Percentiles rank a stretch among this genome's conserved stretches.
These are phyloP conservation scores for Ceratobasidium theobromae DNA, from an alignment of 1,284 basidiomycete genomes.

Conservation along the genomic window DNA sequence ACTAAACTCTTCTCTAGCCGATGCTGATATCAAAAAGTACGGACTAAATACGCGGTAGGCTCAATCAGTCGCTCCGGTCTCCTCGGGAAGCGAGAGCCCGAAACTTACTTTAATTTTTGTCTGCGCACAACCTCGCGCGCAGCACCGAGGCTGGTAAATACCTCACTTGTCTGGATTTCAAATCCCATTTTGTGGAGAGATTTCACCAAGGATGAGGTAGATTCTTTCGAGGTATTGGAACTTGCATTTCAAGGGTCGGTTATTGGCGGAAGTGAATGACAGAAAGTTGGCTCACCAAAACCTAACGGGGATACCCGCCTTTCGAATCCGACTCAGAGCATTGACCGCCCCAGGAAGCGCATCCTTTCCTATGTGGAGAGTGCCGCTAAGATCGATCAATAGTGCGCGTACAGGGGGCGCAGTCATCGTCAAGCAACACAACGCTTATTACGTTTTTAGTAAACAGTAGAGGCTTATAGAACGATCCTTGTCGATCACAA, in stretches of 20 bases:
- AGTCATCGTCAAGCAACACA: neutral
- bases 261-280: neutral
- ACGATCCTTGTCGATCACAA: no score
- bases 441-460: neutral
- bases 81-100: neutral
- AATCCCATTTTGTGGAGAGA: slow-evolving; percentile 56
- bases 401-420: slow-evolving; percentile 49
- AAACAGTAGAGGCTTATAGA: no score
- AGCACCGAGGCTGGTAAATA: slow-evolving; percentile 66
- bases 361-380: slow-evolving; percentile 57
- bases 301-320: slow-evolving; percentile 54
- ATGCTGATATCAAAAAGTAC: slow-evolving; percentile 59
- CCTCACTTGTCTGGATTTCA: slow-evolving; percentile 48
- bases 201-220: slow-evolving; percentile 48
- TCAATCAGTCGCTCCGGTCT: neutral
- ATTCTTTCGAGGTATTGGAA: slow-evolving; percentile 54
- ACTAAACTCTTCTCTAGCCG: slow-evolving; percentile 57
- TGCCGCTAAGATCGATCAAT: slow-evolving; percentile 70
- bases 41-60: slow-evolving; percentile 48
- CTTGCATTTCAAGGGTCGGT: slow-evolving; percentile 35
- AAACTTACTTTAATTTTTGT: slow-evolving; percentile 24
- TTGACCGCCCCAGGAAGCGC: slow-evolving; percentile 54
- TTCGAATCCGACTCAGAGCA: slow-evolving; percentile 54
- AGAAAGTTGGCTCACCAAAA: slow-evolving; percentile 57
- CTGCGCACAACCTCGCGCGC: slow-evolving; percentile 51